Base-by-base conservation (phyloP, 345 rosid genomes). In the Excoecaria agallocha region DNA sequence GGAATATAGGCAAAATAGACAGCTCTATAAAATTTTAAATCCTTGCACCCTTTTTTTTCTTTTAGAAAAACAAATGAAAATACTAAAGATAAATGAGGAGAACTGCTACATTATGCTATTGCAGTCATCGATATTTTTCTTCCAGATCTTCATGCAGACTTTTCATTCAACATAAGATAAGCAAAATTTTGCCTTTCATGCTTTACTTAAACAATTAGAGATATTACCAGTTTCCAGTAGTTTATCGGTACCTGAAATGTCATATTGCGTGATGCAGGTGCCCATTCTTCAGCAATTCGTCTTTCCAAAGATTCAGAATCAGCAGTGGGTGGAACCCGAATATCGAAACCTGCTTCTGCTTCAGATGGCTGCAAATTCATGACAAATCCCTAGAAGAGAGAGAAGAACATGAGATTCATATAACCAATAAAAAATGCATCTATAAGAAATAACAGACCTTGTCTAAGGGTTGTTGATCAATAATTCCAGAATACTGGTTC, bases 321-420 rank as follows among this genome's bases (percentile, higher is more conserved):
- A 69, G 83, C 82, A 70, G 80, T 90, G 20, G 98, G 98, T 58
- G 99, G 94, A 35, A 95, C 68, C 68, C 99, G 86, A 67, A 95
- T 78, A 79, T 95, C 97, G 67, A 95, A 91, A 67, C 99, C 99
- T 68, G 98, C 99, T 88, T 90, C 96, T 58, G 97, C 97, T 82
- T 93, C 98, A 30, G 98, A 95, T 41, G 99, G 99, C 79, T 93
- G 98, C 86, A 93, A 83, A 73, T 93, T 95, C 99, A 95, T 93
- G 66, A 91, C 94, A 70, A 91, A 95, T 35, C 98, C 99, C 97
- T 94, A 81, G 65, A 56, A 78, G 67, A 65, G 61, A 52, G 46
- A 72, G 73, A 82, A 83, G 72, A 43, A 56, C 50, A 43, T 24
- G n/a, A 24, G 38, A 39, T 19, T 45, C 39, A 15, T 35, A 30